Evolutionary conservation across 768 basidiomycete species (phyloP).

Genomic region (Mycena olivaceomarginata): DNA sequence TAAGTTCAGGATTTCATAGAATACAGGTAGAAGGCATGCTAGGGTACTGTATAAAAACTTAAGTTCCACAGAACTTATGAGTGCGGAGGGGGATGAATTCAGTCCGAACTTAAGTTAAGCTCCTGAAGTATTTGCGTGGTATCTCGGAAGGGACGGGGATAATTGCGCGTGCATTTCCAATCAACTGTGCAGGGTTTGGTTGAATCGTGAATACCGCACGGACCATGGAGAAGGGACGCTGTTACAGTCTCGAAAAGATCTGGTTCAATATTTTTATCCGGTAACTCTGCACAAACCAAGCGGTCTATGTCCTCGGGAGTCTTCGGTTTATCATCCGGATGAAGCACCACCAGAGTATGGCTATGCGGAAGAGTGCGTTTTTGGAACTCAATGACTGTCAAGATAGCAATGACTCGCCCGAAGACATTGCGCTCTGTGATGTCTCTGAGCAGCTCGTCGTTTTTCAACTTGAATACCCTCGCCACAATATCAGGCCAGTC

Average conservation of each 20-base stretch:
- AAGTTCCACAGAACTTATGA: no score
- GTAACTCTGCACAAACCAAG: not conserved
- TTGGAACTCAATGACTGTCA: constrained; percentile 4
- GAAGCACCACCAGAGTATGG: not conserved
- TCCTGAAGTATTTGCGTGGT: no score
- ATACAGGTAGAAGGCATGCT: no score
- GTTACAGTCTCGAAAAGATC: not conserved
- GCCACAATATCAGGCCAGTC: not conserved
- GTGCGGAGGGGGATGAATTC: no score
- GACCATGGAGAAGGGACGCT: not conserved
- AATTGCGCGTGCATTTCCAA: not conserved
- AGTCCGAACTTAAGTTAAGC: no score
- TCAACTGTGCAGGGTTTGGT: not conserved
- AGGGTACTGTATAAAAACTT: no score
- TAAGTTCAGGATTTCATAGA: no score
- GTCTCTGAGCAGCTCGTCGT: constrained; percentile 4
- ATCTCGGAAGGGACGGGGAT: not conserved
- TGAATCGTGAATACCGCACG: not conserved
- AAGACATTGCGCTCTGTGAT: not conserved
- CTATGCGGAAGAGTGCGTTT: not conserved
- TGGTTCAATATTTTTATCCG: not conserved
- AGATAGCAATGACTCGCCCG: not conserved
- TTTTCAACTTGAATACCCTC: constrained; percentile 3
- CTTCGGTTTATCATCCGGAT: not conserved
- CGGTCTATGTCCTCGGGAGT: not conserved